Evolutionary conservation across 2,329 filamentous ascomycete genomes (phyloP).

Genomic region (Coniochaeta sp.): DNA sequence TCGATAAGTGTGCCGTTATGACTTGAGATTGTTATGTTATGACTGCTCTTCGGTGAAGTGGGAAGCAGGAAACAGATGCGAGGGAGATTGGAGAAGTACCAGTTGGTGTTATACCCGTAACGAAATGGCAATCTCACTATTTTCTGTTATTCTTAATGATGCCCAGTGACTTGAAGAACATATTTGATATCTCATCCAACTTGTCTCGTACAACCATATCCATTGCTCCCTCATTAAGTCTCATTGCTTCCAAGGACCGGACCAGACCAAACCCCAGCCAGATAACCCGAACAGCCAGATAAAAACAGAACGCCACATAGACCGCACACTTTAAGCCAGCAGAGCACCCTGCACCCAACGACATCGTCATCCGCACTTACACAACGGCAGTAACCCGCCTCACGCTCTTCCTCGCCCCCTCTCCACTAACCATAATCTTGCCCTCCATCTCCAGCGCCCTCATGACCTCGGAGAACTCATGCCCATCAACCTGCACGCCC

Average conservation of each 20-base stretch:
- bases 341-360: not conserved
- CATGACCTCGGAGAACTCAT: slow-evolving; percentile 79
- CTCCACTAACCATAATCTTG: slow-evolving; percentile 69
- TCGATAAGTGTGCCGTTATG: too few relatives aligned
- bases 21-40: too few relatives aligned
- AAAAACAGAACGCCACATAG: not conserved
- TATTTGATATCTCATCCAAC: too few relatives aligned
- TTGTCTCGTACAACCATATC: not conserved
- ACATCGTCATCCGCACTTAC: too few relatives aligned
- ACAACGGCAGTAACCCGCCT: slow-evolving; percentile 60
- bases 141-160: not conserved
- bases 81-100: too few relatives aligned
- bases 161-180: too few relatives aligned
- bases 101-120: not conserved
- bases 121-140: not conserved
- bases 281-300: too few relatives aligned
- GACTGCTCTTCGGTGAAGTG: too few relatives aligned
- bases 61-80: too few relatives aligned
- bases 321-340: not conserved
- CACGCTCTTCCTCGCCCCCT: slow-evolving; percentile 76
- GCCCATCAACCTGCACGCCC: slow-evolving; percentile 63
- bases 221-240: not conserved
- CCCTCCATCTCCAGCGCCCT: slow-evolving; percentile 79
- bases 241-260: not conserved
- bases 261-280: not conserved